Conservation (phyloP, 1,139 yeast genomes). For the Spathaspora jeffriesii region DNA sequence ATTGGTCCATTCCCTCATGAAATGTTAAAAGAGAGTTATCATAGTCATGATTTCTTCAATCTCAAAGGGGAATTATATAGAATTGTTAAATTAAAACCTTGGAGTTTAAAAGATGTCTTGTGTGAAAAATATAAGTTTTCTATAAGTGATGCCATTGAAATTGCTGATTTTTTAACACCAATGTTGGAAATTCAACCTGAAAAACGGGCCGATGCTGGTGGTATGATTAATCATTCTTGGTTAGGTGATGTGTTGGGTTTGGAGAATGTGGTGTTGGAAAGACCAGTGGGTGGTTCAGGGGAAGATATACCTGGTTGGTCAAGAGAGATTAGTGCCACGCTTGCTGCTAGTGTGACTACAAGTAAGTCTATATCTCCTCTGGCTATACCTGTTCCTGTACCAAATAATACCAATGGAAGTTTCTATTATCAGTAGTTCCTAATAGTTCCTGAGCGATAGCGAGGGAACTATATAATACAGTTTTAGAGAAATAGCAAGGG, state of each 20-base stretch:
- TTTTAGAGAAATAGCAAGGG: too few species aligned
- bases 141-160: slow-evolving; percentile 51
- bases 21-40: slow-evolving; percentile 44
- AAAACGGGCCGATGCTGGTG: slow-evolving; percentile 78
- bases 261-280: slow-evolving; percentile 53
- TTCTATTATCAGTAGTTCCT: slow-evolving; percentile 1
- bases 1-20: slow-evolving; percentile 45
- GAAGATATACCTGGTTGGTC: slow-evolving; percentile 82
- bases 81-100: slow-evolving; percentile 52
- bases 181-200: slow-evolving; percentile 75
- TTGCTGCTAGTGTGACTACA: slow-evolving; percentile 1
- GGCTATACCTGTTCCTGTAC: background rate
- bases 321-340: slow-evolving; percentile 24
- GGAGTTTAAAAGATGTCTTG: slow-evolving; percentile 49
- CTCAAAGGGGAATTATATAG: slow-evolving; percentile 58
- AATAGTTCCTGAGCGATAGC: too few species aligned
- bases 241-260: slow-evolving; percentile 62
- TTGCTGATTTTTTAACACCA: slow-evolving; percentile 67
- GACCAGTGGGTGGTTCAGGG: slow-evolving; percentile 65
- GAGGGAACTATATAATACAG: too few species aligned
- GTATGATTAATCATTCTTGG: slow-evolving; percentile 81
- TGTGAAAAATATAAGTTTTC: slow-evolving; percentile 64
- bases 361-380: background rate
- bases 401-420: background rate
- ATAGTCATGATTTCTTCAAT: slow-evolving; percentile 46